Conservation (phyloP, 495 filamentous ascomycete genomes). For the Penicillium cataractarum region DNA sequence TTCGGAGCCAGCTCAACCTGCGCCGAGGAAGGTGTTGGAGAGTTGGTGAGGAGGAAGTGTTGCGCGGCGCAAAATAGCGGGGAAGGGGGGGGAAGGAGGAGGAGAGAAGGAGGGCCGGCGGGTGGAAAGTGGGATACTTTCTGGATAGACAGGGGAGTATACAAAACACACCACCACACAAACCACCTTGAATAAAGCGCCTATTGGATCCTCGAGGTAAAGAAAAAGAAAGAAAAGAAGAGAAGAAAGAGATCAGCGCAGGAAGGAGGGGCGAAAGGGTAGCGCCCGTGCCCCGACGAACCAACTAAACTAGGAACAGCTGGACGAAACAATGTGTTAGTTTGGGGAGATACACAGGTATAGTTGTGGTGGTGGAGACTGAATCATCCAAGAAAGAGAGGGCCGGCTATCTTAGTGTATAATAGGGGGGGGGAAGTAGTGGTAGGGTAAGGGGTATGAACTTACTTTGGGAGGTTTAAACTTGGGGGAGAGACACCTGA, state of each 20-base stretch:
- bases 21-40: not conserved
- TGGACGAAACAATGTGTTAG: not conserved
- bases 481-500: not conserved
- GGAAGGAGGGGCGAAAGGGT: constrained; percentile 8
- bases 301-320: not conserved
- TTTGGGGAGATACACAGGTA: not conserved
- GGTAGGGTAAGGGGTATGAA: constrained; percentile 1
- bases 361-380: not conserved
- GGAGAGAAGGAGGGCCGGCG: not conserved
- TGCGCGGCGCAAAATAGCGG: constrained; percentile 15
- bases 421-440: not conserved
- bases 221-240: constrained; percentile 9
- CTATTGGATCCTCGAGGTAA: constrained; percentile 1
- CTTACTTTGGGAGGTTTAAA: not conserved
- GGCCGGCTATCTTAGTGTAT: constrained; percentile 11
- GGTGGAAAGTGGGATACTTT: not conserved
- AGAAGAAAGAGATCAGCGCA: constrained; percentile 4
- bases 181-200: not conserved
- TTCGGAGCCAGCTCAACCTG: not conserved
- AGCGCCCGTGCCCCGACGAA: constrained; percentile 21
- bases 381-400: not conserved
- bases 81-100: constrained; percentile 6
- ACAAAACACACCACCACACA: not conserved
- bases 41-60: not conserved
- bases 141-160: not conserved